phyloP scores from a whole-genome alignment of 371 early-diverging fungal species.

The Apophysomyces sp. region DNA sequence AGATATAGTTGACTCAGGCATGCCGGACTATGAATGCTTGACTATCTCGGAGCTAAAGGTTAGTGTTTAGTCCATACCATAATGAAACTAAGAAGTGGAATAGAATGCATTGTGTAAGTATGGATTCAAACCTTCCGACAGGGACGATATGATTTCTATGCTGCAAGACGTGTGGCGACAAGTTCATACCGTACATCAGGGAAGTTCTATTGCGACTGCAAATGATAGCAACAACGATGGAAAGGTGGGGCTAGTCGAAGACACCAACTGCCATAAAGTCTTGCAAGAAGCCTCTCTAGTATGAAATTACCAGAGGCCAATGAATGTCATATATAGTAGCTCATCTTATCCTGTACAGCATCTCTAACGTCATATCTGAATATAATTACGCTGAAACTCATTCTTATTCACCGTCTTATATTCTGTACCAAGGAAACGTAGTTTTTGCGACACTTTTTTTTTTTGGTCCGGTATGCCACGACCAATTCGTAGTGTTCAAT shows the following conservation, averaged over 20 bases:
- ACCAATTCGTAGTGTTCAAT: too few relatives aligned
- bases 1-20: not conserved
- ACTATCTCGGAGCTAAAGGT: not conserved
- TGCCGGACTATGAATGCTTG: not conserved
- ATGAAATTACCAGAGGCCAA: too few relatives aligned
- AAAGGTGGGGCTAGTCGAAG: not conserved
- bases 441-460: too few relatives aligned
- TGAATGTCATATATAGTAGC: too few relatives aligned
- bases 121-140: conserved; percentile 4
- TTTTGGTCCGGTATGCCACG: too few relatives aligned
- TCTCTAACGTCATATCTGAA: too few relatives aligned
- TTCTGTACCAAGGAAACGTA: too few relatives aligned
- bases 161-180: not conserved
- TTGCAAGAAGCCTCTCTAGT: too few relatives aligned
- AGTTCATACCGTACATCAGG: not conserved
- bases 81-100: not conserved
- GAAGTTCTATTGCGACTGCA: not conserved
- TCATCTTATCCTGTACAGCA: too few relatives aligned
- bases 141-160: conserved; percentile 1
- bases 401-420: too few relatives aligned
- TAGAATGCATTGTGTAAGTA: conserved; percentile 3
- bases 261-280: too few relatives aligned
- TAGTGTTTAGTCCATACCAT: not conserved
- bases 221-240: not conserved
- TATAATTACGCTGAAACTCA: too few relatives aligned